Conservation (phyloP, 169 alveolate species). For the Cryptosporidium canis region DNA sequence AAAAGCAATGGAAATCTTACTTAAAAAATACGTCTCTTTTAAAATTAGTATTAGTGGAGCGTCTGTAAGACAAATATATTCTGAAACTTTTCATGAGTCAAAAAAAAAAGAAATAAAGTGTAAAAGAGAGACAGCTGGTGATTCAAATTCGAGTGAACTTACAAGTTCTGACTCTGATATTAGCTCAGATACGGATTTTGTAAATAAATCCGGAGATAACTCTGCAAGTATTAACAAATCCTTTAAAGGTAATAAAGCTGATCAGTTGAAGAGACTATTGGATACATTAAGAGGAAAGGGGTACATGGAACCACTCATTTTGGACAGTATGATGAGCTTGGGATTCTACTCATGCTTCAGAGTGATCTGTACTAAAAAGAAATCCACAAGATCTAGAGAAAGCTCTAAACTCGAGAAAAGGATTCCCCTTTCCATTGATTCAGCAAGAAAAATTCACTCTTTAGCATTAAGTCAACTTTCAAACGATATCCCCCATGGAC, state of each 20-base stretch:
- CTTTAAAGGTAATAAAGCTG: neutral
- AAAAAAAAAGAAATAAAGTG: neutral
- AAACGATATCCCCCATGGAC: neutral
- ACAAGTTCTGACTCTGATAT: neutral
- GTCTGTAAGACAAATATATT: slow-evolving; percentile 18
- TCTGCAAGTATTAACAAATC: neutral
- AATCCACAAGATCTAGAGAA: neutral
- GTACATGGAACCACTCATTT: slow-evolving; percentile 43
- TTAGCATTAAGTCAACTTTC: neutral
- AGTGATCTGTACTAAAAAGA: slow-evolving; percentile 21
- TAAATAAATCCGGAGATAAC: neutral
- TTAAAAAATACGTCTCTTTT: slow-evolving; percentile 28
- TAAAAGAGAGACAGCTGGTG: neutral
- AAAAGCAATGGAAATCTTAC: neutral
- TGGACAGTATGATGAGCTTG: slow-evolving; percentile 46
- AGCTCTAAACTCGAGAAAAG: neutral
- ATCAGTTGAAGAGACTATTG: neutral
- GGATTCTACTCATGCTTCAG: slow-evolving; percentile 65
- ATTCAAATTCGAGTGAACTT: too few relatives aligned
- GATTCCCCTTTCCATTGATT: slow-evolving; percentile 12
- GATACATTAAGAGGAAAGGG: slow-evolving; percentile 48
- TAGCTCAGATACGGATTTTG: neutral
- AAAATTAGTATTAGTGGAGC: slow-evolving; percentile 7
- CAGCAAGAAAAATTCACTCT: slow-evolving; percentile 29
- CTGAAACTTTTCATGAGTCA: slow-evolving; percentile 29